Base-by-base conservation (phyloP, 73 alveolate species). In the Paramecium sexaurelia region DNA sequence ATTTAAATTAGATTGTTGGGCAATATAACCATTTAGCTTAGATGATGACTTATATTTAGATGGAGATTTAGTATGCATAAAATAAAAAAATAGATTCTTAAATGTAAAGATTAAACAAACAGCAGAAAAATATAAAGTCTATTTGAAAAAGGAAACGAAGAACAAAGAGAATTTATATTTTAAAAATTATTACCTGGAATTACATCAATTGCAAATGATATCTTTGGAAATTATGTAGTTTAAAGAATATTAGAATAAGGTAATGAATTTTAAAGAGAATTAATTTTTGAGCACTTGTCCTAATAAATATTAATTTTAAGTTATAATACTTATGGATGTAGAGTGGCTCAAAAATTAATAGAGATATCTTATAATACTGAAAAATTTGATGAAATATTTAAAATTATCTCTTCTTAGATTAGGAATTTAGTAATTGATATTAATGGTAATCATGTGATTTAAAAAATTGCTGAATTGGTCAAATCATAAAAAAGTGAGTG, bases 61-160 rank as follows among this genome's bases (percentile, higher is more conserved):
- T 61, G 83, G 83, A 29, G 83, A 61, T 61, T 29, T 61, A 32
- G 83, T 61, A 61, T 26, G 13, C 33, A 29, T 29, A 6, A 26
- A 27, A 0, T 61, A 9, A 26, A 26, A 3, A 22, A 22, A 2
- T 61, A 61, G 83, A 61, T 61, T 61, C 47, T 32, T 5, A 61
- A 61, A 61, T 61, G 83, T n/a, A 61, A 61, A 11, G 83, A 61
- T 29, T 32, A 61, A 32, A 61, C 39, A 3, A 61, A 32, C 7
- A 29, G 47, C 39, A 26, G 83, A 27, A 61, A 61, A 61, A 61
- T 61, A 9, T 61, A 61, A 29, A 27, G 47, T 61, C 43, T 61
- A 61, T 61, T 61, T 61, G 83, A 61, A 61, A 61, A 61, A 29
- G 83, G 83, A 61, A n/a, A 61, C 26, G 83, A 61, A 1, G 83